These are phyloP conservation scores for Nepenthes mirabilis DNA, from an alignment of 148 eudicot species.

Conservation along the genomic window DNA sequence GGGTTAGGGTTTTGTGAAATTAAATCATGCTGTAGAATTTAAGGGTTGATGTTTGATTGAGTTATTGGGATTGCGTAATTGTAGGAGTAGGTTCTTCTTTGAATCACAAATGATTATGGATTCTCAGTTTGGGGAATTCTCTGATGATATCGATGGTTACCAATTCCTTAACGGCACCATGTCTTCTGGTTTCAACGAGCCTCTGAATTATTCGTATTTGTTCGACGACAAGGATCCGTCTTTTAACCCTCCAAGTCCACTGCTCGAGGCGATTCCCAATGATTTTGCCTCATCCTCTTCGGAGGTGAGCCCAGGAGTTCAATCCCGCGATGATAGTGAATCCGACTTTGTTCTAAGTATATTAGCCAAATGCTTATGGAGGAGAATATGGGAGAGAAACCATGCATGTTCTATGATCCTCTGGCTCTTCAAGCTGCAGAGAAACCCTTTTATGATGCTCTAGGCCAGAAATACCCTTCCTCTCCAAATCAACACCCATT, in stretches of 20 bases:
- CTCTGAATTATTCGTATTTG: background rate
- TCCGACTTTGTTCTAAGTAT: slow-evolving; percentile 34
- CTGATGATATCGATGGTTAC: background rate
- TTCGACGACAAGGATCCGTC: background rate
- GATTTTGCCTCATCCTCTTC: background rate
- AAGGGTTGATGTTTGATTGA: no score
- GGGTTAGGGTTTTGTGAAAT: no score
- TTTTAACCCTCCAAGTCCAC: background rate
- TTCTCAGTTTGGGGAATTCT: background rate
- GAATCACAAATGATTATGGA: background rate
- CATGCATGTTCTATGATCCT: slow-evolving; percentile 34
- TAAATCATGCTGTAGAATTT: no score
- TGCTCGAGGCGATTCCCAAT: background rate
- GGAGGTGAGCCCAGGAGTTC: slow-evolving; percentile 9
- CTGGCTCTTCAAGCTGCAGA: slow-evolving; percentile 42
- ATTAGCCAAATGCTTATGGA: slow-evolving; percentile 13
- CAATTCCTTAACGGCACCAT: background rate
- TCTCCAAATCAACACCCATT: slow-evolving; percentile 23
- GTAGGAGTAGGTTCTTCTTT: background rate
- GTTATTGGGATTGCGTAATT: no score
- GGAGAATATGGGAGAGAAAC: slow-evolving; percentile 30
- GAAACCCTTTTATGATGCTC: slow-evolving; percentile 38
- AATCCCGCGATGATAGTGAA: slow-evolving; percentile 28
- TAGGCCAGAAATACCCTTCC: slow-evolving; percentile 23
- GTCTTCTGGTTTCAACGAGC: background rate